A percentile compares a stretch with the other conserved stretches of the same genome.
Conservation (phyloP, 208 protist species). For the Naegleria gruberi region DNA sequence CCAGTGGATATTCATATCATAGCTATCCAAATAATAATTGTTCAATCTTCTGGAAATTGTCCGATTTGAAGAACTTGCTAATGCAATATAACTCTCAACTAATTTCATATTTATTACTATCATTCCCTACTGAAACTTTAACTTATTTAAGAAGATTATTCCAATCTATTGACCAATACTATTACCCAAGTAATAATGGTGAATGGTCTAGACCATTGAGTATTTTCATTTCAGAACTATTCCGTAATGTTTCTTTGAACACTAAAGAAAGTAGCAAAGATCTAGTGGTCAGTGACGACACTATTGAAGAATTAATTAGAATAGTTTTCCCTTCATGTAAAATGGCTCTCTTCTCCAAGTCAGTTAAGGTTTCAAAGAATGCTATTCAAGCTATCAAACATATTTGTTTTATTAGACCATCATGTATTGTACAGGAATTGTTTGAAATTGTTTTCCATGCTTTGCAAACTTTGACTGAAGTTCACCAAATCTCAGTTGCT, state of each 20-base stretch:
- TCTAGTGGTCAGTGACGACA: neutral
- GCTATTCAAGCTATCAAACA: slow-evolving; percentile 22
- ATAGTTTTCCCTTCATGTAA: neutral
- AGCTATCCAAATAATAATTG: neutral
- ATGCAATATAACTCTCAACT: neutral
- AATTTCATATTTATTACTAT: neutral
- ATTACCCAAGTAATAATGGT: slow-evolving; percentile 16
- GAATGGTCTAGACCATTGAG: neutral
- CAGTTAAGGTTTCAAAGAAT: neutral
- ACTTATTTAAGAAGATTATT: neutral
- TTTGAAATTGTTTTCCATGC: slow-evolving; percentile 9
- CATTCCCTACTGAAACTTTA: neutral
- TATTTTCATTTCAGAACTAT: neutral
- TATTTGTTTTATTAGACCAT: neutral
- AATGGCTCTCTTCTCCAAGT: neutral
- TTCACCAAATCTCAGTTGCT: slow-evolving; percentile 12
- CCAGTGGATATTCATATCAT: neutral
- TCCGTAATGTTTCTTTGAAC: neutral
- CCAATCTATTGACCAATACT: slow-evolving; percentile 14
- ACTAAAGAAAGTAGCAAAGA: neutral
- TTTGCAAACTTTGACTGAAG: slow-evolving; percentile 22
- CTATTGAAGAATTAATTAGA: neutral
- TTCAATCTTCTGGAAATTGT: neutral
- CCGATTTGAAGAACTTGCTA: neutral
- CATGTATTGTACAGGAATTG: neutral